Evolutionary conservation across 2,329 filamentous ascomycete genomes (phyloP).

Genomic region (Pseudogymnoascus verrucosus): DNA sequence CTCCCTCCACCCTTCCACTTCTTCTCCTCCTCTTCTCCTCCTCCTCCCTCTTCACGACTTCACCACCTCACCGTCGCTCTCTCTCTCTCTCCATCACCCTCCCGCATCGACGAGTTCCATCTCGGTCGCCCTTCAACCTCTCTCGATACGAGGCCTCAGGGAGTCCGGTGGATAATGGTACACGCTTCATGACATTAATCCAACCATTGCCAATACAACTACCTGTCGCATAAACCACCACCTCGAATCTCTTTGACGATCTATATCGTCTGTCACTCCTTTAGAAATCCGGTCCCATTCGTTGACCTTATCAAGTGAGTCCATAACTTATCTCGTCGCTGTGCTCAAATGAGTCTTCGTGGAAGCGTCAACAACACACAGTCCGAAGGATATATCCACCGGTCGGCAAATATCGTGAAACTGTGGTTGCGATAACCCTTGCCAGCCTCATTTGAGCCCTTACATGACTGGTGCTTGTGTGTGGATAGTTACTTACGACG

Average conservation of each 20-base stretch:
- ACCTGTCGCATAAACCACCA: neutral
- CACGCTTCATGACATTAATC: constrained; percentile 4
- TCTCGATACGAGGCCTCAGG: neutral
- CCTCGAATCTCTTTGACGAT: neutral
- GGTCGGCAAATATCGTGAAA: neutral
- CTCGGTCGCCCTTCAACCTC: neutral
- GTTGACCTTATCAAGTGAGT: constrained; percentile 27
- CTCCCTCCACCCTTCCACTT: neutral
- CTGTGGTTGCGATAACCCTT: neutral
- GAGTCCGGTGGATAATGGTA: constrained; percentile 3
- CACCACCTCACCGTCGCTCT: neutral
- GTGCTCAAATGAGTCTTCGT: constrained; percentile 10
- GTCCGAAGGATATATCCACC: neutral
- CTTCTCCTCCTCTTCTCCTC: neutral
- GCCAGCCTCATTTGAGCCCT: neutral
- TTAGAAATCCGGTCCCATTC: constrained; percentile 21
- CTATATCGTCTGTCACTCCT: constrained; percentile 25
- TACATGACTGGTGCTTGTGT: neutral
- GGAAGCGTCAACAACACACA: neutral
- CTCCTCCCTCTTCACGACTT: neutral
- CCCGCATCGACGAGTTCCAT: neutral
- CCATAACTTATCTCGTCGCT: constrained; percentile 11
- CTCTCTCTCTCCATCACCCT: neutral
- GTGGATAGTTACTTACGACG: constrained; percentile 13
- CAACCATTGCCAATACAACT: neutral